Evolutionary conservation across 805 yeast genomes (phyloP).

Genomic region (Saturnispora quitensis): DNA sequence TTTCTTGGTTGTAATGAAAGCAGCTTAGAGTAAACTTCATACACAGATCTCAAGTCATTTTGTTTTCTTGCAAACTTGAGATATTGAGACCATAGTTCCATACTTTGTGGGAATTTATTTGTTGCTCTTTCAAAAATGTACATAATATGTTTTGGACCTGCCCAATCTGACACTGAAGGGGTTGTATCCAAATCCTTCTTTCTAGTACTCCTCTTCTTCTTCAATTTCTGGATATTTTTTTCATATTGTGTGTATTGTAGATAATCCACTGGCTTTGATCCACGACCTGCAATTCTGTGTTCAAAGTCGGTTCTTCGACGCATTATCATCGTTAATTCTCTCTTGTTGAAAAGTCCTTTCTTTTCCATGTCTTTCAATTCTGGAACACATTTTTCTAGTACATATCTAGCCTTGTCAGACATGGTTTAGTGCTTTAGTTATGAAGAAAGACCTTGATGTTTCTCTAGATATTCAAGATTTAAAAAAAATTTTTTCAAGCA

Average conservation of each 20-base stretch:
- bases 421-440: slow-evolving; percentile 13
- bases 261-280: slow-evolving; percentile 69
- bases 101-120: slow-evolving; percentile 66
- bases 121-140: slow-evolving; percentile 81
- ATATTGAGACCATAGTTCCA: slow-evolving; percentile 71
- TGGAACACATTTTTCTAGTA: slow-evolving; percentile 66
- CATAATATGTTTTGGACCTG: slow-evolving; percentile 70
- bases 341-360: slow-evolving; percentile 72
- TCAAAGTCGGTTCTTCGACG: slow-evolving; percentile 93
- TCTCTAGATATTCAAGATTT: not conserved
- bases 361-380: slow-evolving; percentile 83
- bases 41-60: slow-evolving; percentile 63
- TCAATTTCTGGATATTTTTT: slow-evolving; percentile 62
- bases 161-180: slow-evolving; percentile 75
- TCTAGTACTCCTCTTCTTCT: slow-evolving; percentile 62
- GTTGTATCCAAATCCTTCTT: slow-evolving; percentile 48
- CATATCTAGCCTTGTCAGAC: slow-evolving; percentile 41
- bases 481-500: slow-evolving; percentile 1
- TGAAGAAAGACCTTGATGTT: not conserved
- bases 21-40: slow-evolving; percentile 66
- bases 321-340: slow-evolving; percentile 78
- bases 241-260: slow-evolving; percentile 76
- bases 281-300: slow-evolving; percentile 79
- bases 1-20: slow-evolving; percentile 87
- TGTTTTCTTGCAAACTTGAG: slow-evolving; percentile 57